Evolutionary conservation across 176 grass and related monocot genomes (phyloP), one percentile per base, ranked within the genome.

Genomic region (Rhynchospora breviuscula): DNA sequence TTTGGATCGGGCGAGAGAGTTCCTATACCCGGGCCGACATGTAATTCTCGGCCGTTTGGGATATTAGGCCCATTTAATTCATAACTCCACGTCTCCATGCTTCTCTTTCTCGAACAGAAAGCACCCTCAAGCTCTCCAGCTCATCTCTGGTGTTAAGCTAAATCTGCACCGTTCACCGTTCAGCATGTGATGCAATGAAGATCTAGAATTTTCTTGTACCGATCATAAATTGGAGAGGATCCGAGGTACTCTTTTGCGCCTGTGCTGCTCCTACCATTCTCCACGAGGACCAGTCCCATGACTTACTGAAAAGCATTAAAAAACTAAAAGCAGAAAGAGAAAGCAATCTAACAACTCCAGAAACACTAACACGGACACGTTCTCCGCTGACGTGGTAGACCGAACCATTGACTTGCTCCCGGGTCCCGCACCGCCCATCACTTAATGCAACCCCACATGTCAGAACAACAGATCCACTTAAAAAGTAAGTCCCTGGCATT

Each of bases 311-410:
- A 82, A 67, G 2, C 51, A 47, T 45, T 33, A 3, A 18, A 14
- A 67, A 53, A 82, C 9, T 47, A 81, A 78, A 63, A 17, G 13
- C 3, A 14, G 11, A 19, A 81, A 63, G 65, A 63, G 44, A 4
- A 81, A 82, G 62, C 80, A 67, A 43, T 51, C 62, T 62, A 82
- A 63, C 80, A 68, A 82, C 80, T 68, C 45, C 44, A 4, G 3
- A 47, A 82, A 15, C 19, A 29, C 2, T 17, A 7, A 29, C 13
- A 47, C 59, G 19, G 51, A 67, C 62, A 0, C 12, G 80, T 63
- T 67, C n/a, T 26, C 10, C 22, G 12, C 0, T 67, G 52, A 81
- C 79, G 59, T 63, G 25, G 33, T 81, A 61, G 17, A 59, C 12
- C 19, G 43, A 79, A 44, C 5, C 70, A 17, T 45, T 6, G 58